Conservation (phyloP, 331 rosid genomes). For the Stylosanthes scabra region DNA sequence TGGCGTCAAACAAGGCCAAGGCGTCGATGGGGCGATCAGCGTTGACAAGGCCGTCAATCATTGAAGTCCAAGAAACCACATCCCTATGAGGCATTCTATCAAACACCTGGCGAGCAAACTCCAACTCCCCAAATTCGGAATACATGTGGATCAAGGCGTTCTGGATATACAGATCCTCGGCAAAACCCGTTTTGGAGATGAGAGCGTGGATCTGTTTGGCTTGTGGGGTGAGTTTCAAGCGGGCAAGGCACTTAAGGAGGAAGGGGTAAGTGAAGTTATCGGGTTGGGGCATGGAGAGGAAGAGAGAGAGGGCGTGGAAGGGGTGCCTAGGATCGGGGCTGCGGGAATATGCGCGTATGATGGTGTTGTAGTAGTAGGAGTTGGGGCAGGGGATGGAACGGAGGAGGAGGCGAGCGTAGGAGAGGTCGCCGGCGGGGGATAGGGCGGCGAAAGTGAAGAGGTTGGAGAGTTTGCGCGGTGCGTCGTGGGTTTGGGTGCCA, state of each 20-base stretch:
- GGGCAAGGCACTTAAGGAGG: slow-evolving; percentile 57
- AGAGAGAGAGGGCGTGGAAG: slow-evolving; percentile 48
- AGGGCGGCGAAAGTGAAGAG: slow-evolving; percentile 65
- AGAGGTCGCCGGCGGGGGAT: slow-evolving; percentile 61
- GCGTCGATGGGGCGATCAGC: slow-evolving; percentile 46
- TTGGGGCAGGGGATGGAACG: slow-evolving; percentile 36
- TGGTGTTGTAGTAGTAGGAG: slow-evolving; percentile 63
- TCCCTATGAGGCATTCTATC: slow-evolving; percentile 58
- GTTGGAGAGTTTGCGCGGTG: slow-evolving; percentile 43
- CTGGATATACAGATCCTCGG: slow-evolving; percentile 47
- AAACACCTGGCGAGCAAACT: slow-evolving; percentile 50
- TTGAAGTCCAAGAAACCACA: slow-evolving; percentile 61
- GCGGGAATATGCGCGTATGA: slow-evolving; percentile 57
- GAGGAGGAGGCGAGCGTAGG: slow-evolving; percentile 61
- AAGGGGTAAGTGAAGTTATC: slow-evolving; percentile 63
- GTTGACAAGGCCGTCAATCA: slow-evolving; percentile 54
- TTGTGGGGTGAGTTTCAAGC: slow-evolving; percentile 43
- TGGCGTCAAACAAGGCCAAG: slow-evolving; percentile 44
- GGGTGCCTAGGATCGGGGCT: slow-evolving; percentile 47
- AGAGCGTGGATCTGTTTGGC: slow-evolving; percentile 60
- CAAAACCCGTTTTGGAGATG: slow-evolving; percentile 41
- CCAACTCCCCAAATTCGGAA: slow-evolving; percentile 39
- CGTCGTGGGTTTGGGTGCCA: slow-evolving; percentile 15
- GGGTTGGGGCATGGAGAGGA: slow-evolving; percentile 50
- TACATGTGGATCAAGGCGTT: slow-evolving; percentile 53